Conservation (phyloP, 208 protist genomes). For the Crithidia brevicula region DNA sequence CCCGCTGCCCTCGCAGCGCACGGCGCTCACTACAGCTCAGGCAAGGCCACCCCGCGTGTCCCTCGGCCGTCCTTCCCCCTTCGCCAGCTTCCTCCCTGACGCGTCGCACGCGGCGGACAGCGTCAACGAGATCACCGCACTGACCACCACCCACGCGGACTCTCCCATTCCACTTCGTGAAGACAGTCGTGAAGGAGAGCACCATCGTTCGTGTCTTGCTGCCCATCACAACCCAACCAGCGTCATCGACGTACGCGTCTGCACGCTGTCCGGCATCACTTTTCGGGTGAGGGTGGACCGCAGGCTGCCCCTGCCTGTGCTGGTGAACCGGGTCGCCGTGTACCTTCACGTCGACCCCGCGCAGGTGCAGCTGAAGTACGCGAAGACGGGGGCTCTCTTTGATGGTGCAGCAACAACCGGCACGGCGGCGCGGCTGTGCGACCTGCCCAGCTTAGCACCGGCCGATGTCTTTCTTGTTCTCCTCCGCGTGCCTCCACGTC, state of each 20-base stretch:
- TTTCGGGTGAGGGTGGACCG: slow-evolving; percentile 12
- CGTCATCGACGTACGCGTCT: slow-evolving; percentile 3
- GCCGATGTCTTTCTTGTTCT: not conserved
- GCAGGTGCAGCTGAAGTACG: slow-evolving; percentile 14
- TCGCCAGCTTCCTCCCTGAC: too few species aligned
- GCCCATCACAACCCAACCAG: not conserved
- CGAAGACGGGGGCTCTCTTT: not conserved
- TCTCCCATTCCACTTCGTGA: too few species aligned
- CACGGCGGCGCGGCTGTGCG: not conserved
- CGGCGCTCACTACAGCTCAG: too few species aligned
- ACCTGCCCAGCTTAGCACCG: not conserved
- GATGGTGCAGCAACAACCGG: not conserved
- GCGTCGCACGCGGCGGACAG: too few species aligned
- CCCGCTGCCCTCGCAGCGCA: too few species aligned
- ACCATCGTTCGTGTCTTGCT: not conserved
- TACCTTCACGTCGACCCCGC: slow-evolving; percentile 7
- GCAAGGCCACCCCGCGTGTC: too few species aligned
- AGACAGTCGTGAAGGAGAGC: too few species aligned
- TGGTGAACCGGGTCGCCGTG: slow-evolving; percentile 8
- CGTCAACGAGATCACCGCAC: too few species aligned
- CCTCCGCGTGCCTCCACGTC: too few species aligned
- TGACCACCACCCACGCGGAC: too few species aligned
- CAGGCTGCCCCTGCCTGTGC: not conserved
- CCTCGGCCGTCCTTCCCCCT: too few species aligned
- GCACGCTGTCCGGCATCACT: slow-evolving; percentile 14